Evolutionary conservation across 2,329 filamentous ascomycete species (phyloP).

Genomic region (Cytospora schulzeri): DNA sequence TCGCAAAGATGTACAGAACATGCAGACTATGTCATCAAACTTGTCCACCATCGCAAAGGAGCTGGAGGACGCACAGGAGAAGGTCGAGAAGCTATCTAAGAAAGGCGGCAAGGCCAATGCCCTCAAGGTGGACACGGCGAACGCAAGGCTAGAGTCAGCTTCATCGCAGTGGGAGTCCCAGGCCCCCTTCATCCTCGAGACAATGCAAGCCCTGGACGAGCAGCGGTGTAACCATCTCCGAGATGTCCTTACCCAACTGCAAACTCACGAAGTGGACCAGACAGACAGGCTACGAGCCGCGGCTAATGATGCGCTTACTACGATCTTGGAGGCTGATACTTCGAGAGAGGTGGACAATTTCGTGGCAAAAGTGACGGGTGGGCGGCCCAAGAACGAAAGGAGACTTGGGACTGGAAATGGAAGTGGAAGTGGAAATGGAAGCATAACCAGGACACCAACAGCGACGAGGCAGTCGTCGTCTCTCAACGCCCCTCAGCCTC

Average conservation of each 20-base stretch:
- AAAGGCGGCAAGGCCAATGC: conserved; percentile 78
- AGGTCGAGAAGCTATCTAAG: conserved; percentile 78
- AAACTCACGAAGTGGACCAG: conserved; percentile 89
- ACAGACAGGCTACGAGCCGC: conserved; percentile 74
- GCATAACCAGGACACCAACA: conserved; percentile 26
- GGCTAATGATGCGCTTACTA: conserved; percentile 78
- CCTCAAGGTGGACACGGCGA: conserved; percentile 75
- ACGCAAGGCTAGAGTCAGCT: conserved; percentile 74
- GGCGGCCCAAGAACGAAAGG: conserved; percentile 48
- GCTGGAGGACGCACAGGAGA: conserved; percentile 80
- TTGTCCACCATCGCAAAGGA: conserved; percentile 80
- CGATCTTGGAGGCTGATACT: conserved; percentile 83
- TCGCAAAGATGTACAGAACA: conserved; percentile 77
- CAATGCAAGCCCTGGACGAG: conserved; percentile 88
- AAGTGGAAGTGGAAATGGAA: conserved; percentile 42
- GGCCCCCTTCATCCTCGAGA: conserved; percentile 92
- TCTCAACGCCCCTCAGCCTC: conserved; percentile 32
- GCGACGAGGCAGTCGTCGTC: conserved; percentile 45
- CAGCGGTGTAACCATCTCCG: conserved; percentile 85
- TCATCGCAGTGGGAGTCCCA: conserved; percentile 89
- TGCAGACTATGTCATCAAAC: conserved; percentile 81
- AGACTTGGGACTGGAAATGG: conserved; percentile 45
- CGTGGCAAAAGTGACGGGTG: conserved; percentile 46
- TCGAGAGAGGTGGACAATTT: conserved; percentile 83
- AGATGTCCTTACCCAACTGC: conserved; percentile 87